Evolutionary conservation across 2,329 filamentous ascomycete species (phyloP).

Genomic region (Knoxdaviesia capensis): DNA sequence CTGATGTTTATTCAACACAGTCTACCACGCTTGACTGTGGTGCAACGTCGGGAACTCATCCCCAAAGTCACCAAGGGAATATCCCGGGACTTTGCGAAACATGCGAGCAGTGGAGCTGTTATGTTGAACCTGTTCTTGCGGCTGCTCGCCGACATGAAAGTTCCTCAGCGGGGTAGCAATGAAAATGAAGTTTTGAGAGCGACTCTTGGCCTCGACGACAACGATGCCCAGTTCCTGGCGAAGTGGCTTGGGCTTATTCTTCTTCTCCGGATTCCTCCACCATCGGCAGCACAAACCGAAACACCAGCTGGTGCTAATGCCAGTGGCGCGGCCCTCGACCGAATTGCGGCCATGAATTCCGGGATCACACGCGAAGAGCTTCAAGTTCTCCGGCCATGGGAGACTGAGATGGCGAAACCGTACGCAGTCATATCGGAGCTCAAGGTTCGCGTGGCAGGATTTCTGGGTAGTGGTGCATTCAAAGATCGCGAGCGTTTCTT

Average conservation of each 20-base stretch:
- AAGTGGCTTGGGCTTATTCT: slow-evolving; percentile 61
- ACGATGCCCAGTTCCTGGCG: slow-evolving; percentile 57
- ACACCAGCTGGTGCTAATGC: slow-evolving; percentile 7
- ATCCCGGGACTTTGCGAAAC: slow-evolving; percentile 24
- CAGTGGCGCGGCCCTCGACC: background rate
- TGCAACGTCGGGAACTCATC: slow-evolving; percentile 53
- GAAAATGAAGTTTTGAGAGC: slow-evolving; percentile 53
- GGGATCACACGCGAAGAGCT: slow-evolving; percentile 41
- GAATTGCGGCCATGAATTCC: slow-evolving; percentile 1
- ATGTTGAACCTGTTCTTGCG: slow-evolving; percentile 72
- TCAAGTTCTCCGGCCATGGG: slow-evolving; percentile 47
- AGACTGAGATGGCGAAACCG: slow-evolving; percentile 12
- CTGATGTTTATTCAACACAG: slow-evolving; percentile 80
- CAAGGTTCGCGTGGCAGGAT: slow-evolving; percentile 39
- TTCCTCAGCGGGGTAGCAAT: slow-evolving; percentile 59
- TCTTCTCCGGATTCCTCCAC: slow-evolving; percentile 24
- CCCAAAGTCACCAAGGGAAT: slow-evolving; percentile 50
- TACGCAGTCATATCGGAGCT: slow-evolving; percentile 14
- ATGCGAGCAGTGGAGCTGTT: slow-evolving; percentile 16
- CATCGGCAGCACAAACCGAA: no score
- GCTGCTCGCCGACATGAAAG: slow-evolving; percentile 46
- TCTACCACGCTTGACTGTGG: slow-evolving; percentile 23
- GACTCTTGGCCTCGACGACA: slow-evolving; percentile 42
- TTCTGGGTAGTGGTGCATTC: slow-evolving; percentile 75
- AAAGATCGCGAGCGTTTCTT: slow-evolving; percentile 66